phyloP scores from a whole-genome alignment of 345 rosid species.

The Lepidium aucheri region DNA sequence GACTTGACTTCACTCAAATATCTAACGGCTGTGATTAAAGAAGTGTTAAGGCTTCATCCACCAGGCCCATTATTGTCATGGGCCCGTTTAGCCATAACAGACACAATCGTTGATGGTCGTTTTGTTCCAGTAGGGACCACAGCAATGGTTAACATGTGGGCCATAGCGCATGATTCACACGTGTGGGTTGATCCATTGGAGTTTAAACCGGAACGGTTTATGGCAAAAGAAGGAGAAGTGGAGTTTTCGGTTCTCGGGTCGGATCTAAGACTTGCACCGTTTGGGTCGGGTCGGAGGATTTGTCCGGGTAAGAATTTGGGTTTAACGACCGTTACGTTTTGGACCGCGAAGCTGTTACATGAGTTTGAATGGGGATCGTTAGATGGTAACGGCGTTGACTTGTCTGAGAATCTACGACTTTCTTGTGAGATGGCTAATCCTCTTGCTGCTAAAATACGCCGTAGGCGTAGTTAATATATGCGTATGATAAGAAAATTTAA shows the following conservation, averaged over 20 bases:
- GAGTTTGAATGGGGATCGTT: conserved; percentile 55
- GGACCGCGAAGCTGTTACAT: conserved; percentile 64
- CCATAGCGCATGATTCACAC: conserved; percentile 67
- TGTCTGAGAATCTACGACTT: conserved; percentile 59
- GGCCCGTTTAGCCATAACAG: conserved; percentile 78
- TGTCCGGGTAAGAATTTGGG: conserved; percentile 82
- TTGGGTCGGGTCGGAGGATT: conserved; percentile 76
- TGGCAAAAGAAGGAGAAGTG: conserved; percentile 29
- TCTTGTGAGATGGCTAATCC: conserved; percentile 87
- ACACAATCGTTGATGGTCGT: conserved; percentile 64
- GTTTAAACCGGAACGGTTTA: conserved; percentile 63
- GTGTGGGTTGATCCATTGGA: conserved; percentile 62
- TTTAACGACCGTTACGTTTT: conserved; percentile 52
- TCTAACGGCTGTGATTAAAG: conserved; percentile 70
- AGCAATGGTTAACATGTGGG: conserved; percentile 98
- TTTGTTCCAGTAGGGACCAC: conserved; percentile 85
- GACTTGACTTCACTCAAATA: conserved; percentile 40
- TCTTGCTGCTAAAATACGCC: conserved; percentile 32
- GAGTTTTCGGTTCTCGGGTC: conserved; percentile 77
- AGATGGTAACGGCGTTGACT: conserved; percentile 36
- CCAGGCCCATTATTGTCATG: conserved; percentile 95
- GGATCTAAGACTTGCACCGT: conserved; percentile 78
- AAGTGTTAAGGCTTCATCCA: conserved; percentile 77
- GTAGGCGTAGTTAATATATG: conserved; percentile 27
- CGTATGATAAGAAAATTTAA: not conserved